phyloP scores from a whole-genome alignment of 768 basidiomycete species.

The Candolleomyces eurysporus region DNA sequence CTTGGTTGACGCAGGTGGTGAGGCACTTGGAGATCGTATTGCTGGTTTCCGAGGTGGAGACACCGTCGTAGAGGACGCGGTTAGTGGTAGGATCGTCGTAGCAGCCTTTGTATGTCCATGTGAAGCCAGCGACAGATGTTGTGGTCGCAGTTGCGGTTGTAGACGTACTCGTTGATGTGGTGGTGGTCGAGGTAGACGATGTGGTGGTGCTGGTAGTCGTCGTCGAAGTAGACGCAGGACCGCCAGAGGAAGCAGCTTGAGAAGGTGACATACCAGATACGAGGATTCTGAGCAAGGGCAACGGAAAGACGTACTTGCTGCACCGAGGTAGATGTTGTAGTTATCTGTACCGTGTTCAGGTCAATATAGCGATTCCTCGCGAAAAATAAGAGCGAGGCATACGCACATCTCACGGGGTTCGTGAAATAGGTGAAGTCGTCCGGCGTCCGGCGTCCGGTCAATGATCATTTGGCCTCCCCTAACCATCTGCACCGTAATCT shows the following conservation, averaged over 20 bases:
- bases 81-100: not conserved
- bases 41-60: constrained; percentile 5
- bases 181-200: constrained; percentile 6
- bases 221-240: constrained; percentile 8
- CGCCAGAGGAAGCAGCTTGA: not conserved
- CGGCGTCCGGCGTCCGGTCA: constrained; percentile 43
- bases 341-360: constrained; percentile 40
- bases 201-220: not conserved
- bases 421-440: too few relatives aligned
- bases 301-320: constrained; percentile 31
- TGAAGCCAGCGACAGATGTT: constrained; percentile 14
- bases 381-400: constrained; percentile 19
- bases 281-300: not conserved
- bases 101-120: constrained; percentile 8
- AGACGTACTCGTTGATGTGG: constrained; percentile 12
- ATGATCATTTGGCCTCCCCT: constrained; percentile 52
- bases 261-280: not conserved
- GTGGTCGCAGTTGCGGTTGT: constrained; percentile 14
- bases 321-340: constrained; percentile 62
- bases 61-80: not conserved
- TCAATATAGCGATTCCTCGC: constrained; percentile 10
- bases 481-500: constrained; percentile 54
- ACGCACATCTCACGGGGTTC: constrained; percentile 30
- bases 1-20: constrained; percentile 21
- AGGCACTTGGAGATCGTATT: constrained; percentile 28